Conservation (phyloP, 2,329 filamentous ascomycete species). For the Aureobasidium sp. region DNA sequence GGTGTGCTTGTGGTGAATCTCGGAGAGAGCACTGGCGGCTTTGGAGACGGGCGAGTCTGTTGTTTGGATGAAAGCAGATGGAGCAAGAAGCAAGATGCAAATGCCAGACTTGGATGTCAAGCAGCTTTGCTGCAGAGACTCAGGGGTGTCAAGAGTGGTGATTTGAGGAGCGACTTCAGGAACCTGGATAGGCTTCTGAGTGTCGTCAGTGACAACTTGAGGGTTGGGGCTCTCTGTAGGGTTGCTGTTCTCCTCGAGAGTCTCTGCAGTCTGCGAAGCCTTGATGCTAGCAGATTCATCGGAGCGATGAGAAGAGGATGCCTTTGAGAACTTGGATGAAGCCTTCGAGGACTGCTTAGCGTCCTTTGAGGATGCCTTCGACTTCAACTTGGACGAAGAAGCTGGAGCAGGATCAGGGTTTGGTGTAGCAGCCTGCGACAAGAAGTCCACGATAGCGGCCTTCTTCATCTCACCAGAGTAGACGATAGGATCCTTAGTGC, state of each 20-base stretch:
- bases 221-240: conserved; percentile 48
- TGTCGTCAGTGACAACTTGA: conserved; percentile 34
- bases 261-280: conserved; percentile 42
- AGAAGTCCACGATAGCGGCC: conserved; percentile 68
- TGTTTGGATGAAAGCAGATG: conserved; percentile 32
- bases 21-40: conserved; percentile 53
- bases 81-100: conserved; percentile 66
- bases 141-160: conserved; percentile 52
- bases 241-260: conserved; percentile 37
- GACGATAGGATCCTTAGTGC: conserved; percentile 56
- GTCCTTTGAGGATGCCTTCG: conserved; percentile 35
- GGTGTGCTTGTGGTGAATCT: conserved; percentile 68
- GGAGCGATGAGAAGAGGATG: conserved; percentile 44
- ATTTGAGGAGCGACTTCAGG: conserved; percentile 53
- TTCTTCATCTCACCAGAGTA: conserved; percentile 85
- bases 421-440: conserved; percentile 67
- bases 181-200: conserved; percentile 41
- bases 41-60: conserved; percentile 35
- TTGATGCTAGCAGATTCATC: conserved; percentile 39
- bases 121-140: conserved; percentile 61
- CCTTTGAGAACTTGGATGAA: conserved; percentile 41
- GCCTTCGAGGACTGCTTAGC: conserved; percentile 37
- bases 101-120: conserved; percentile 67
- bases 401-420: conserved; percentile 64
- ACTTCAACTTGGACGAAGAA: conserved; percentile 31